A percentile compares a stretch with the other conserved stretches of the same genome.
These are phyloP conservation scores for Harrya chromipes DNA, from an alignment of 768 basidiomycete genomes.

Conservation along the genomic window DNA sequence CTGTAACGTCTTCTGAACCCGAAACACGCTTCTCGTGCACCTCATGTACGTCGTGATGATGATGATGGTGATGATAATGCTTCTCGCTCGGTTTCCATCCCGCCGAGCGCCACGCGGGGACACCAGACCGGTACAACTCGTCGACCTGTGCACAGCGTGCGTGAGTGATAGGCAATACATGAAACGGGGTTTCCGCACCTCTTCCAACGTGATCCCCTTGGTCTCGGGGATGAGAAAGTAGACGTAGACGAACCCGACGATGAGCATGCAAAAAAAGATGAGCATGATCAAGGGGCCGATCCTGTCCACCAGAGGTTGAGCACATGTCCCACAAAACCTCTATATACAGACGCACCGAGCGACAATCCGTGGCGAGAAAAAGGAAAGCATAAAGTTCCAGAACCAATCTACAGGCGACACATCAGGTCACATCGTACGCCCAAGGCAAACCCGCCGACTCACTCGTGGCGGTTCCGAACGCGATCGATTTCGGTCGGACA, in stretches of 20 bases:
- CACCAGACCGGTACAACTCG: constrained; percentile 65
- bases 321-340: too few species aligned
- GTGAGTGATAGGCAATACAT: neutral
- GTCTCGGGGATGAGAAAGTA: constrained; percentile 80
- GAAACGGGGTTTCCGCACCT: neutral
- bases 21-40: constrained; percentile 24
- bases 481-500: constrained; percentile 74
- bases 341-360: constrained; percentile 34
- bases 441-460: neutral
- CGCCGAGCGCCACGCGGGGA: constrained; percentile 64
- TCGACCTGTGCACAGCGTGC: constrained; percentile 48
- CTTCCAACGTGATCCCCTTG: constrained; percentile 68
- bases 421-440: neutral
- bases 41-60: constrained; percentile 17
- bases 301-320: constrained; percentile 25
- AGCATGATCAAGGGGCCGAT: constrained; percentile 74
- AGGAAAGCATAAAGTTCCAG: constrained; percentile 74
- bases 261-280: constrained; percentile 73
- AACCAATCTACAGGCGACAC: constrained; percentile 44
- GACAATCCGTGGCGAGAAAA: constrained; percentile 70
- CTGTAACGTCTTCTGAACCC: constrained; percentile 14
- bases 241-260: constrained; percentile 69
- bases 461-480: constrained; percentile 64
- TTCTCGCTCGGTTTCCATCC: constrained; percentile 54
- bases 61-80: constrained; percentile 27